These are phyloP conservation scores for Juncus effusus DNA, from an alignment of 176 grass and related monocot species.

Conservation along the genomic window DNA sequence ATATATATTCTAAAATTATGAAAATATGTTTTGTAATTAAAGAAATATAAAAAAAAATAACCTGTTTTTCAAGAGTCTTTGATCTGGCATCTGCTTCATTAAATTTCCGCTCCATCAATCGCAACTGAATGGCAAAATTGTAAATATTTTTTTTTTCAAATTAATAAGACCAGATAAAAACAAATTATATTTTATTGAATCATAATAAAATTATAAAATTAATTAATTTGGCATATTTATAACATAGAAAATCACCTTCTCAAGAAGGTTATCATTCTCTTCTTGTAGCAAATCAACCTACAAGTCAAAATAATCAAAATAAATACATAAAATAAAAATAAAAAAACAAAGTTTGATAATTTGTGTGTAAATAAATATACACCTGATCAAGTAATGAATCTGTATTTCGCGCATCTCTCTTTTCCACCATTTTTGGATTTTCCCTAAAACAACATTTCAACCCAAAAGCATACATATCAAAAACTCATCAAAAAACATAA, in stretches of 20 bases:
- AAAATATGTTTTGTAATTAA: no score
- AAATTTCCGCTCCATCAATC: constrained; percentile 68
- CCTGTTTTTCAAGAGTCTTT: constrained; percentile 83
- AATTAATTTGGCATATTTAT: constrained; percentile 5
- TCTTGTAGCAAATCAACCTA: constrained; percentile 97
- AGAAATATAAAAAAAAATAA: constrained; percentile 11
- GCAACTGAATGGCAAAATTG: constrained; percentile 57
- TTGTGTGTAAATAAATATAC: constrained; percentile 9
- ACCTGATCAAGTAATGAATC: constrained; percentile 84
- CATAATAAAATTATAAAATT: no score
- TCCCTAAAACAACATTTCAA: background rate
- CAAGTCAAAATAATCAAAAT: background rate
- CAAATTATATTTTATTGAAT: background rate
- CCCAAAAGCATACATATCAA: background rate
- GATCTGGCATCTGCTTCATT: constrained; percentile 84
- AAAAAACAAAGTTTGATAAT: constrained; percentile 10
- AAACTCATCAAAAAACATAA: background rate
- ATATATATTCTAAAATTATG: background rate
- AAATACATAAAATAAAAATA: background rate
- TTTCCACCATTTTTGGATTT: constrained; percentile 17
- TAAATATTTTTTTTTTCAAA: constrained; percentile 13
- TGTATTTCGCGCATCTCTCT: constrained; percentile 46
- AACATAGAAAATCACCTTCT: constrained; percentile 53
- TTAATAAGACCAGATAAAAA: background rate
- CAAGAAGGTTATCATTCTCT: constrained; percentile 83